Evolutionary conservation across 1,284 basidiomycete genomes (phyloP), one percentile per base, ranked within the genome.

Genomic region (Ceratobasidium sp.): DNA sequence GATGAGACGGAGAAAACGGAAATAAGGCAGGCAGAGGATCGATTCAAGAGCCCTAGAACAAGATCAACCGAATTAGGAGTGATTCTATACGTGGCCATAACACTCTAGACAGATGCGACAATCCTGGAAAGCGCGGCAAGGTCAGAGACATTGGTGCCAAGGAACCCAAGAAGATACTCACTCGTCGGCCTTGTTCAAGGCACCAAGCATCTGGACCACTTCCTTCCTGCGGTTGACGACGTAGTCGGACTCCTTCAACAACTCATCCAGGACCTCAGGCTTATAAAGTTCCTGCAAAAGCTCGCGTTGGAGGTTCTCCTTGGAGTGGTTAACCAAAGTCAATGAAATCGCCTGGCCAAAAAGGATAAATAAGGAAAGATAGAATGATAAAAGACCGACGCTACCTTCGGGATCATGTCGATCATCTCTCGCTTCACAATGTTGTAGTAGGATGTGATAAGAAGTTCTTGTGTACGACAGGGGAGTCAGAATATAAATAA

Each of bases 361-460:
- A 36, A 12, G 30, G 18, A 18, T 46, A 16, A n/a, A 12, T 49
- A 1, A 58, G 21, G 9, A 7, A 18, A 23, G 28, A 59, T 46
- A 11, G 11, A 16, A 16, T 46, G 18, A 33, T 3, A 36, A 48
- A 38, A 23, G 2, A 33, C 11, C 12, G n/a, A 56, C 16, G 16
- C 38, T 59, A 70, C 66, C 56, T 96, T 95, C 21, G 97, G 97
- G 9, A 99, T 93, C 95, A 98, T 98, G 82, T 99, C 97, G 79
- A 98, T 98, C 90, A 99, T 95, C 81, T 98, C 96, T 70, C 96
- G 92, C 86, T 99, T 98, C 75, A 98, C 94, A 76, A 98, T 94
- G 81, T 96, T 95, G 85, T 92, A 97, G 83, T 98, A 97, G 4
- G 93, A 96, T 79, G 91, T 86, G 76, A 96, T 96, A 77, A 96